Evolutionary conservation across 495 filamentous ascomycete genomes (phyloP).

Genomic region (Bathelium albidoporum): DNA sequence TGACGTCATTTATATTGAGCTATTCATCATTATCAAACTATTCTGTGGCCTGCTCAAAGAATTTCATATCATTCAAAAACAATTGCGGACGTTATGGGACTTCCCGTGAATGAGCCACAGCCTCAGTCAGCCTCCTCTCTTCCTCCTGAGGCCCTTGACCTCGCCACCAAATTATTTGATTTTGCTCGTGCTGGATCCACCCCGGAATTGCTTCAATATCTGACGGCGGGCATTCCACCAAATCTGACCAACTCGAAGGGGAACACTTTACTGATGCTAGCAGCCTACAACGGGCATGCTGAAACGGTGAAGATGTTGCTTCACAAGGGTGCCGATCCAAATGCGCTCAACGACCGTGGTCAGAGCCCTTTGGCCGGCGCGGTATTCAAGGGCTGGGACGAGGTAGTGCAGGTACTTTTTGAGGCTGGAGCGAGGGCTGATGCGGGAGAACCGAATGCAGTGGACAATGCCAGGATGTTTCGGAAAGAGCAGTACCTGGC

Average conservation of each 20-base stretch:
- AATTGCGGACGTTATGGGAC: neutral
- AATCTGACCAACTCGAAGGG: slow-evolving; percentile 35
- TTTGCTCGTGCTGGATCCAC: slow-evolving; percentile 29
- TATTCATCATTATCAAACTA: neutral
- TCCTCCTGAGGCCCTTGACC: slow-evolving; percentile 32
- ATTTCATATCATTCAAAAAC: neutral
- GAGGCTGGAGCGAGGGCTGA: slow-evolving; percentile 27
- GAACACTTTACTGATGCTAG: slow-evolving; percentile 36
- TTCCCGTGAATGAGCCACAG: neutral
- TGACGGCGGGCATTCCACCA: slow-evolving; percentile 30
- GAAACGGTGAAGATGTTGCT: slow-evolving; percentile 26
- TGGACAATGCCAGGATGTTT: slow-evolving; percentile 33
- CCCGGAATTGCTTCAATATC: slow-evolving; percentile 21
- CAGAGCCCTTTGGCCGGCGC: slow-evolving; percentile 34
- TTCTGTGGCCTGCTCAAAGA: too few species aligned
- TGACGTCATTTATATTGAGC: neutral
- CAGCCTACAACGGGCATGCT: slow-evolving; percentile 30
- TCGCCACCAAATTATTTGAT: slow-evolving; percentile 34
- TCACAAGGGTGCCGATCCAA: slow-evolving; percentile 25
- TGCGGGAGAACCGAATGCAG: slow-evolving; percentile 30
- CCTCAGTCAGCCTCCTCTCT: slow-evolving; percentile 18
- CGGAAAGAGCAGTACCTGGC: slow-evolving; percentile 23
- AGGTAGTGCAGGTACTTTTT: slow-evolving; percentile 28
- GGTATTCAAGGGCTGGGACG: slow-evolving; percentile 34
- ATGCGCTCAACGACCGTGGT: slow-evolving; percentile 31